Percentiles rank a stretch among this genome's conserved stretches.
Evolutionary conservation across 2,329 filamentous ascomycete genomes (phyloP).

Genomic region (Aspergillus amoenus): DNA sequence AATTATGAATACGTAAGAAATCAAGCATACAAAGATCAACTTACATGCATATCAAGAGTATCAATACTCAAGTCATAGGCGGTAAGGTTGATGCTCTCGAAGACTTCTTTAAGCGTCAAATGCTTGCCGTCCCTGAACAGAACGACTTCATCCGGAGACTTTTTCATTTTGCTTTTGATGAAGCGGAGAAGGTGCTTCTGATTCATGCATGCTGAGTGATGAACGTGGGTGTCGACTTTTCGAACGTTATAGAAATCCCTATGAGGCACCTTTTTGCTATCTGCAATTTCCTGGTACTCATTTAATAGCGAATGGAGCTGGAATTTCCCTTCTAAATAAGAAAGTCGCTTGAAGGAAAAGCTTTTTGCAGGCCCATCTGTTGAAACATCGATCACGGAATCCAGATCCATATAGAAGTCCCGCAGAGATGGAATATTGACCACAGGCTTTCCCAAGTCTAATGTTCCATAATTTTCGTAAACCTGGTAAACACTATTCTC

Average conservation of each 20-base stretch:
- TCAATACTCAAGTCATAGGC: constrained; percentile 98
- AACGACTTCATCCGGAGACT: constrained; percentile 89
- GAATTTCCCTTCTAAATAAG: constrained; percentile 96
- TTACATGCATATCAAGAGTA: constrained; percentile 95
- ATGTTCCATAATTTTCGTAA: constrained; percentile 67
- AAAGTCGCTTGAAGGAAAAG: constrained; percentile 89
- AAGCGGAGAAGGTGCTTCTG: constrained; percentile 97
- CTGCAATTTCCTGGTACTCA: constrained; percentile 95
- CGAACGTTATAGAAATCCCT: constrained; percentile 98
- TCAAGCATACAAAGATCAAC: constrained; percentile 33
- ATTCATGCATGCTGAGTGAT: constrained; percentile 99
- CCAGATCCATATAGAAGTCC: constrained; percentile 94
- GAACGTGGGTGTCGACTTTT: constrained; percentile 98
- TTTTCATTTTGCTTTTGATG: constrained; percentile 99
- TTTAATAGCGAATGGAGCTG: constrained; percentile 91
- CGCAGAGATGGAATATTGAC: constrained; percentile 86
- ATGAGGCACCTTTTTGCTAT: constrained; percentile 96
- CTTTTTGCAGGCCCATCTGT: constrained; percentile 96
- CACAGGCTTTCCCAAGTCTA: constrained; percentile 65
- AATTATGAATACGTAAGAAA: background rate
- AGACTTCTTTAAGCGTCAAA: constrained; percentile 87
- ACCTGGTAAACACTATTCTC: constrained; percentile 88
- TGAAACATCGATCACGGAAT: constrained; percentile 81
- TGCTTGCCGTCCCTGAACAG: constrained; percentile 89
- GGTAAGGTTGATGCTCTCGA: constrained; percentile 94